Evolutionary conservation across 257 asterid species (phyloP), one percentile per base, ranked within the genome.

Genomic region (Orobanche coerulescens): DNA sequence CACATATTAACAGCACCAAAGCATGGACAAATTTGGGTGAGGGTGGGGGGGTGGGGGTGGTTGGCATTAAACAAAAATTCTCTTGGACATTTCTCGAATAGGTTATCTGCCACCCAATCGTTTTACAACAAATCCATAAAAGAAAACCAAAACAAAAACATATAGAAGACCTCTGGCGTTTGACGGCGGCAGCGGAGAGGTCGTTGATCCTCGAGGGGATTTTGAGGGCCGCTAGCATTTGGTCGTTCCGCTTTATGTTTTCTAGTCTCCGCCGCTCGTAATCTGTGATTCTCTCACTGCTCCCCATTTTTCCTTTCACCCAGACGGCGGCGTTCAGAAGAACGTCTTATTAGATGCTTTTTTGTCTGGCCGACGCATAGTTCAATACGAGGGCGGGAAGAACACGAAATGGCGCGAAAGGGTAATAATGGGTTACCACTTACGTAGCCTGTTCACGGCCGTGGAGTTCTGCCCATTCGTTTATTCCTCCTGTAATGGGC

Each of bases 221-320:
- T 34, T 88, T 86, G 71, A 92, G 93, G 67, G 93, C 86, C 36
- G 95, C 87, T 61, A 86, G 61, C 88, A 92, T 86, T 61, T 92
- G 82, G 23, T 73, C 84, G 58, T 88, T 92, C 39, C 95, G 80
- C 73, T 79, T 82, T 4, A 92, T 92, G 82, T 88, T 92, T 42
- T 92, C 94, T 31, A 92, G 77, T 72, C 96, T 78, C 68, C 72
- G 80, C 14, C 80, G 83, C 75, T 92, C 96, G 80, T 88, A 88
- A 20, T 84, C 95, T 7, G 94, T 81, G 73, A 84, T 33, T 61
- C 50, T 68, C 58, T 9, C 73, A 16, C 25, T 51, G 30, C 68
- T 51, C 24, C 70, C 87, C 97, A 80, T 87, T 52, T 87, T 52
- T 54, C 20, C 36, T 19, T 62, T 46, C 24, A 3, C 24, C 61